Evolutionary conservation across 352 stramenopile genomes (phyloP), one percentile per base, ranked within the genome.

Genomic region (Aphanomyces stellatus): DNA sequence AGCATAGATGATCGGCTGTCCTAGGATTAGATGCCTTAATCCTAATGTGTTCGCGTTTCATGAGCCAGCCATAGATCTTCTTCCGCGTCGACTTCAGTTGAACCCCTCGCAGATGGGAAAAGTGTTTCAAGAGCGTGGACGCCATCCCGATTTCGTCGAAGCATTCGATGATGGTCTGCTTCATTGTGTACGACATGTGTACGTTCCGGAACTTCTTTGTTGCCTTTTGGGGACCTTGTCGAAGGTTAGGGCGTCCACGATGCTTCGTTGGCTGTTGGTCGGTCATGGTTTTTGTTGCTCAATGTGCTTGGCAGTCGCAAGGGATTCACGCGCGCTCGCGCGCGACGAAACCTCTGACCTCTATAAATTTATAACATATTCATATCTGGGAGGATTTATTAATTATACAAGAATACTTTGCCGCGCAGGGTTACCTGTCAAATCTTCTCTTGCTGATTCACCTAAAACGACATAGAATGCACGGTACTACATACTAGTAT

Each of bases 1-100:
- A 25, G 25, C 42, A 51, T 22, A 51, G 25, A 7, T 51, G 42
- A 7, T 51, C 25, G 19, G 35, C 10, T 7, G 42, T 51, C n/a
- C 42, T 8, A 27, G 42, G 42, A 51, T 51, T 51, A 25, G 42
- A 27, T 51, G 22, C 2, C 25, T 43, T 28, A 33, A 11, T 22
- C 8, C n/a, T 34, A 48, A 34, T 51, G 28, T 62, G 11, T 37
- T 62, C 37, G 25, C 41, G 43, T 10, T 53, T 46, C 41, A 63
- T 69, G 22, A 19, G 11, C 51, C 51, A 59, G 19, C 37, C 17
- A 31, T 62, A 63, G 34, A 64, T 34, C 35, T 48, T 69, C 62
- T 69, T 69, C 17, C 40, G 27, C 37, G 48, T 63, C 13, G 51
- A 63, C 7, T 63, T 40, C 15, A 53, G 40, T 3, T 17, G 2